Conservation (phyloP, 2,329 filamentous ascomycete genomes). For the Diplodia corticola region DNA sequence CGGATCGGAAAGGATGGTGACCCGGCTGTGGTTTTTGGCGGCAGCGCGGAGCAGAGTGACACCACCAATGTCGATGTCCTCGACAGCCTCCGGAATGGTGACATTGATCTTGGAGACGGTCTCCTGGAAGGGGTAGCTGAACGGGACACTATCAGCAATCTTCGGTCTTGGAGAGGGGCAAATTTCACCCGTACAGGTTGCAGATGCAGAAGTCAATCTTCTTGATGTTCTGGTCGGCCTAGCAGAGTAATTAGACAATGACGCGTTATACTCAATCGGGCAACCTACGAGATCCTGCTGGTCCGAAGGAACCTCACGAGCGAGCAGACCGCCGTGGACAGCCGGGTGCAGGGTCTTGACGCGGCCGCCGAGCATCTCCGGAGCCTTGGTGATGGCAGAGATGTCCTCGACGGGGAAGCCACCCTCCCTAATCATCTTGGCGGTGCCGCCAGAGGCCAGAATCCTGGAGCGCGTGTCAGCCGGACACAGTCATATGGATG, state of each 20-base stretch:
- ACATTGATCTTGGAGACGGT: conserved; percentile 97
- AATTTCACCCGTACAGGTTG: conserved; percentile 62
- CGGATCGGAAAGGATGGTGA: conserved; percentile 94
- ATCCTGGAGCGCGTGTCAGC: conserved; percentile 48
- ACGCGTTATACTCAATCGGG: background rate
- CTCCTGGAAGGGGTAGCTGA: conserved; percentile 89
- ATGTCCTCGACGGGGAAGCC: conserved; percentile 97
- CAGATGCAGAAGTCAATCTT: conserved; percentile 61
- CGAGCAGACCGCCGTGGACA: conserved; percentile 81
- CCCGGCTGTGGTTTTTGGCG: conserved; percentile 95
- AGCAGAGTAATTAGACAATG: background rate
- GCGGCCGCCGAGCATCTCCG: conserved; percentile 90
- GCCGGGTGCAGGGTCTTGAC: conserved; percentile 97
- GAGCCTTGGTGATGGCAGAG: conserved; percentile 89
- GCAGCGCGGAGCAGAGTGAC: conserved; percentile 95
- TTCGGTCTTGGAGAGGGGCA: background rate
- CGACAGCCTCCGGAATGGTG: conserved; percentile 92
- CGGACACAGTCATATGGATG: background rate
- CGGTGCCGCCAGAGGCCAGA: conserved; percentile 90
- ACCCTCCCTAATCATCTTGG: conserved; percentile 94
- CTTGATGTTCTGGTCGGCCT: conserved; percentile 46
- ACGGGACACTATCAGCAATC: background rate
- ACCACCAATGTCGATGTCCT: conserved; percentile 96
- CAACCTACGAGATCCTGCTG: conserved; percentile 77
- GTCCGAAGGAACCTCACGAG: conserved; percentile 89